Base-by-base conservation (phyloP, 2,329 filamentous ascomycete species). In the Microdochium nivale region DNA sequence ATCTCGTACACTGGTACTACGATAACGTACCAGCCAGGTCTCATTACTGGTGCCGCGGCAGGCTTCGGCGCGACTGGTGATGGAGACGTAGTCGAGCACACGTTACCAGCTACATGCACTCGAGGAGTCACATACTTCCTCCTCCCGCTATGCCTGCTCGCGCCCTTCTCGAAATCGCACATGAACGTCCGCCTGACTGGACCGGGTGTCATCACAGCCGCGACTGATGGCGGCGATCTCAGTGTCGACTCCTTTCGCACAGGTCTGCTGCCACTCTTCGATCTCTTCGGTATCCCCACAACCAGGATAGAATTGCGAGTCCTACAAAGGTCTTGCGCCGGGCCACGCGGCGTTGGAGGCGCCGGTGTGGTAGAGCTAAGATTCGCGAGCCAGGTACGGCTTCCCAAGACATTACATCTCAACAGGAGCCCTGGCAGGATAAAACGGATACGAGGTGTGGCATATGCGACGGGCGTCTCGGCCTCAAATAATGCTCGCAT, bases 1-100 rank as follows among this genome's bases (percentile, higher is more conserved):
- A 96, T 99, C 60, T 96, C 90, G 11, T 94, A 95, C 72, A 96
- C 90, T 1, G 94, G 94, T 65, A 97, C 94, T 0, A 91, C 90
- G 1, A 81, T 99, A 52, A 86, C 91, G 35, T 99, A 95, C 72
- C 87, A 88, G 58, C 94, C 94, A 0, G 94, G 94, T 33, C 76
- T 99, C 40, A 95, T 99, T 62, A 94, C 90, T 0, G 94, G 94
- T 55, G 87, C 85, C 47, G 83, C 87, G 24, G 77, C 87, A 21
- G 90, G 89, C 19, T 79, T 85, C 49, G 89, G 89, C 60, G 85
- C 88, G 35, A 75, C 72, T 16, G 58, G 58, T 11, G 70, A 56
- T 49, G 80, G 83, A 61, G 88, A 92, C 60, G 80, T 95, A 37
- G 83, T 97, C 61, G 81, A 83, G 63, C 91, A 96, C 73, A 82